Percentiles rank a stretch among this genome's conserved stretches.
Conservation (phyloP, 177 flowering plant genomes). For the Vitis hybrid region DNA sequence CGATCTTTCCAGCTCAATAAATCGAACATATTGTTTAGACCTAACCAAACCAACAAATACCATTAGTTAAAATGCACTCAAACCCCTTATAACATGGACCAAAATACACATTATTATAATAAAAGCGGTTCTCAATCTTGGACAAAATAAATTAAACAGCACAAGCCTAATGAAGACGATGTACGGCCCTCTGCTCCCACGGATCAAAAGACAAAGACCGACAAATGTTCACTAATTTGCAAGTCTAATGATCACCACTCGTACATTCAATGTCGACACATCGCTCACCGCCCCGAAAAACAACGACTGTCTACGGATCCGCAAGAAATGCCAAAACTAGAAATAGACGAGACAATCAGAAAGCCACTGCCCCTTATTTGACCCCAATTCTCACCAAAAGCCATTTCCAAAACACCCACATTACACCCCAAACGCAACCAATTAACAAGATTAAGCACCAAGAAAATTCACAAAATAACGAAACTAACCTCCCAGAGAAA, state of each 20-base stretch:
- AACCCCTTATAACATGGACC: too few relatives aligned
- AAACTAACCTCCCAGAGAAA: background rate
- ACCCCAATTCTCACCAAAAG: background rate
- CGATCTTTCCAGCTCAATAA: background rate
- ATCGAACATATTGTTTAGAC: background rate
- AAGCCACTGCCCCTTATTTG: background rate
- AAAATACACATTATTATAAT: too few relatives aligned
- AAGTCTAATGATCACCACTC: background rate
- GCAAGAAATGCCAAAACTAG: constrained; percentile 15
- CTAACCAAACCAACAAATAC: background rate
- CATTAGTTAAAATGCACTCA: too few relatives aligned
- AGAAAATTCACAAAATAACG: background rate
- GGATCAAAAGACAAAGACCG: background rate
- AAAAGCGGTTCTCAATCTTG: too few relatives aligned
- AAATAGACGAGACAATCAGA: background rate
- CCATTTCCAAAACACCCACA: background rate
- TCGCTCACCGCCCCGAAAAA: constrained; percentile 10
- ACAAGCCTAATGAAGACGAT: too few relatives aligned
- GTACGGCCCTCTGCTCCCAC: background rate
- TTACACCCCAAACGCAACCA: background rate
- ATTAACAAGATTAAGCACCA: background rate
- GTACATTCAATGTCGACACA: constrained; percentile 6
- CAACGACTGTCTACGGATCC: background rate
- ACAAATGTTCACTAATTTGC: background rate
- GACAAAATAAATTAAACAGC: too few relatives aligned